These are phyloP conservation scores for Phanerochaete carnosa DNA, from an alignment of 768 basidiomycete genomes.

Conservation along the genomic window DNA sequence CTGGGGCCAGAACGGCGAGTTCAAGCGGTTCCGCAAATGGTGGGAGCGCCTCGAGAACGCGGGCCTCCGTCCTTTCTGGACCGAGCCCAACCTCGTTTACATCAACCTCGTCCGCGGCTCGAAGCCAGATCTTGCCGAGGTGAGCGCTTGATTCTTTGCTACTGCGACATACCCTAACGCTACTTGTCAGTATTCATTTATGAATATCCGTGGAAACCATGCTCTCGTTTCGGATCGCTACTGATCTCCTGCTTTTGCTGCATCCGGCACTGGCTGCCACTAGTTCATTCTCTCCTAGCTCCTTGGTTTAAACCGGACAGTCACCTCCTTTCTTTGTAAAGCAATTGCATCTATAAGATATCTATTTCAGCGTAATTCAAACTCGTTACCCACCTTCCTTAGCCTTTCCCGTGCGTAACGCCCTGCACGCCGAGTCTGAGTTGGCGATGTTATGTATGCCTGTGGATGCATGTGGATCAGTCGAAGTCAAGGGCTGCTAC, in stretches of 20 bases:
- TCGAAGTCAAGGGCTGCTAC: too few species aligned
- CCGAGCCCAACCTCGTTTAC: constrained; percentile 50
- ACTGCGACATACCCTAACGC: not conserved
- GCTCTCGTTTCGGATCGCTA: constrained; percentile 20
- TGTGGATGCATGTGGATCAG: too few species aligned
- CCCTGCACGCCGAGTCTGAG: too few species aligned
- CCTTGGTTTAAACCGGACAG: not conserved
- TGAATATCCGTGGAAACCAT: constrained; percentile 43
- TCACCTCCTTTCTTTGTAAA: not conserved
- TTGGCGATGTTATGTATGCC: too few species aligned
- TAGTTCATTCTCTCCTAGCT: not conserved
- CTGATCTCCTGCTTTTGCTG: not conserved
- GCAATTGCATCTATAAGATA: too few species aligned
- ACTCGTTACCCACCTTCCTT: too few species aligned
- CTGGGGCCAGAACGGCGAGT: constrained; percentile 25
- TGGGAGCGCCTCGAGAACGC: constrained; percentile 66
- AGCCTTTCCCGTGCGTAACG: too few species aligned
- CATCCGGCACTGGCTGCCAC: not conserved
- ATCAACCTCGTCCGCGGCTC: constrained; percentile 34
- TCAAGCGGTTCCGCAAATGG: constrained; percentile 54
- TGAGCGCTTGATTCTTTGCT: constrained; percentile 13
- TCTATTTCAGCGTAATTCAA: too few species aligned
- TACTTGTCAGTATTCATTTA: constrained; percentile 42
- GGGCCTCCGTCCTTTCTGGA: constrained; percentile 69
- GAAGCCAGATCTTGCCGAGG: constrained; percentile 37